Conservation (phyloP, 2,329 filamentous ascomycete species). For the Neonectria hederae region DNA sequence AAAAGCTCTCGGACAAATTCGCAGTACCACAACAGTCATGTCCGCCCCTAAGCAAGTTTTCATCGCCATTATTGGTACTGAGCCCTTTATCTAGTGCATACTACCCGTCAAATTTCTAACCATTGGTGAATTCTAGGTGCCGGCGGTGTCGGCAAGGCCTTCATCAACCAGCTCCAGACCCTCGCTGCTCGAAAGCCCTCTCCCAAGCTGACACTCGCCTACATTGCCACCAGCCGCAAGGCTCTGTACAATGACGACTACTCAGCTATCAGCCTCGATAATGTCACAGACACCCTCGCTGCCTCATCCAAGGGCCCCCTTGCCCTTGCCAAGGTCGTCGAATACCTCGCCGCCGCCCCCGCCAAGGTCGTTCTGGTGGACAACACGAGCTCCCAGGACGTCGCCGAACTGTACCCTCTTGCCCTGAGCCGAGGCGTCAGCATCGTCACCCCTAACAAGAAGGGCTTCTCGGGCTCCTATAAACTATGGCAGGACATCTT, state of each 20-base stretch:
- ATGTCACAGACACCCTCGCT: conserved; percentile 69
- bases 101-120: conserved; percentile 26
- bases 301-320: conserved; percentile 72
- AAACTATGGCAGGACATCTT: conserved; percentile 91
- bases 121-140: conserved; percentile 67
- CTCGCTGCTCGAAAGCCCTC: conserved; percentile 73
- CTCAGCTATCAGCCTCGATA: conserved; percentile 70
- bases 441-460: conserved; percentile 98
- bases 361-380: conserved; percentile 86
- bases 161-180: conserved; percentile 81
- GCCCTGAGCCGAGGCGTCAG: conserved; percentile 85
- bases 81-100: neutral
- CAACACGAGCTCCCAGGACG: conserved; percentile 91
- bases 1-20: conserved; percentile 31
- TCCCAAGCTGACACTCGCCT: conserved; percentile 79
- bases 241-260: conserved; percentile 80
- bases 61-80: conserved; percentile 62
- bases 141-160: conserved; percentile 92
- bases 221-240: conserved; percentile 87
- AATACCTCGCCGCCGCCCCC: conserved; percentile 81
- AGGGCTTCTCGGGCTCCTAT: conserved; percentile 87
- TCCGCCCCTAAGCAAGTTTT: conserved; percentile 57
- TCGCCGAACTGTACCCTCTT: conserved; percentile 84
- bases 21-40: conserved; percentile 47
- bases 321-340: conserved; percentile 73